These are phyloP conservation scores for Macrolepiota albuminosa DNA, from an alignment of 768 basidiomycete genomes.

Conservation along the genomic window DNA sequence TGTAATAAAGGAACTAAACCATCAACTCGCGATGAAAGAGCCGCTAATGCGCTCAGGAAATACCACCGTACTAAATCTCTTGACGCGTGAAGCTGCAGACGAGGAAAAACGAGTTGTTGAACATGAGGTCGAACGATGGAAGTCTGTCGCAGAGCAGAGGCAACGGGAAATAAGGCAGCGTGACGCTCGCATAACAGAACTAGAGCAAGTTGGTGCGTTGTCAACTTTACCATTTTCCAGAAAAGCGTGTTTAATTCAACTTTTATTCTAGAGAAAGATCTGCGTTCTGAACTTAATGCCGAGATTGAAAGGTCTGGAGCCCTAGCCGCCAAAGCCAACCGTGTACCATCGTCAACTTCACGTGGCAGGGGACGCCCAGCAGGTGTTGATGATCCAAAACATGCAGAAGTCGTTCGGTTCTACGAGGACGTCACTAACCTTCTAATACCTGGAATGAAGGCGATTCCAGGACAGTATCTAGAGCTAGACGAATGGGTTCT, in stretches of 20 bases:
- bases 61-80: constrained; percentile 52
- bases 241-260: constrained; percentile 1
- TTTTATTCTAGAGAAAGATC: constrained; percentile 39
- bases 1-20: constrained; percentile 49
- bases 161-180: constrained; percentile 36
- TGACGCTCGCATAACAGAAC: constrained; percentile 39
- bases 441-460: constrained; percentile 59
- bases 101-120: constrained; percentile 55
- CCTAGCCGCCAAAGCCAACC: constrained; percentile 37
- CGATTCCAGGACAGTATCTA: constrained; percentile 28
- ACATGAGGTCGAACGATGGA: constrained; percentile 41
- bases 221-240: not conserved
- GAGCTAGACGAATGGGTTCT: constrained; percentile 57
- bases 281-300: constrained; percentile 50
- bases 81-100: constrained; percentile 72
- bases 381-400: constrained; percentile 51
- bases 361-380: constrained; percentile 31
- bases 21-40: constrained; percentile 49
- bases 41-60: constrained; percentile 48
- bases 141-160: constrained; percentile 37
- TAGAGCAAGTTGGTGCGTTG: constrained; percentile 47
- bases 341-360: constrained; percentile 32
- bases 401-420: constrained; percentile 56
- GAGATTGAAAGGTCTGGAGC: constrained; percentile 56
- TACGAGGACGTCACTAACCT: constrained; percentile 89